Evolutionary conservation across 108 stramenopile species (phyloP).

Genomic region (Stephanodiscus minutulus): DNA sequence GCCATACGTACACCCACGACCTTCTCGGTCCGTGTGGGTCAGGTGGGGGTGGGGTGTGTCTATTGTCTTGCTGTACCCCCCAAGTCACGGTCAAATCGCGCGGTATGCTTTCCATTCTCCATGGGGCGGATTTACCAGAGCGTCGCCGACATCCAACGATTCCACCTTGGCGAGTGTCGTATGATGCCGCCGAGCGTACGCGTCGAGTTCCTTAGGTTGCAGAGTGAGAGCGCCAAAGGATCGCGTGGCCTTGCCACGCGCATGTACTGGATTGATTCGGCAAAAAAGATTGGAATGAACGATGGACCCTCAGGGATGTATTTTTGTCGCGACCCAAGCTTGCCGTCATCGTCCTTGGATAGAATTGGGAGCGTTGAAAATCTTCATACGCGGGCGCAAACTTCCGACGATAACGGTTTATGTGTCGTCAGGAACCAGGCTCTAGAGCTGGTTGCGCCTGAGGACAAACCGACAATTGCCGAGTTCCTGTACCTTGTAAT

Average conservation of each 20-base stretch:
- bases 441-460: slow-evolving; percentile 72
- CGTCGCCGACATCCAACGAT: slow-evolving; percentile 90
- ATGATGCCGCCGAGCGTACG: slow-evolving; percentile 73
- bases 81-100: slow-evolving; percentile 78
- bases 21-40: slow-evolving; percentile 60
- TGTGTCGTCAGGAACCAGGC: slow-evolving; percentile 32
- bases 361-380: slow-evolving; percentile 63
- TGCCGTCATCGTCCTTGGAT: slow-evolving; percentile 53
- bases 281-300: slow-evolving; percentile 83
- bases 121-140: slow-evolving; percentile 88
- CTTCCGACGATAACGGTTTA: slow-evolving; percentile 52
- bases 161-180: slow-evolving; percentile 85
- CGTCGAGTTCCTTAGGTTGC: slow-evolving; percentile 65
- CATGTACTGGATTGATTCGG: slow-evolving; percentile 86
- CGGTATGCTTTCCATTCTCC: slow-evolving; percentile 90
- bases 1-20: slow-evolving; percentile 88
- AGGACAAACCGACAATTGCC: slow-evolving; percentile 85
- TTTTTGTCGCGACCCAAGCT: slow-evolving; percentile 72
- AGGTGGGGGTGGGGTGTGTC: slow-evolving; percentile 62
- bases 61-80: slow-evolving; percentile 70
- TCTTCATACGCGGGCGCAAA: slow-evolving; percentile 76
- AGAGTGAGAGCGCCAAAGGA: slow-evolving; percentile 86
- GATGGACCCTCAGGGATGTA: slow-evolving; percentile 80
- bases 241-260: slow-evolving; percentile 88
- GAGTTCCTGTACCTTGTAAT: slow-evolving; percentile 88